A percentile compares a stretch with the other conserved stretches of the same genome.
These are phyloP conservation scores for Lathyrus tuberosus DNA, from an alignment of 306 rosid species.

Conservation along the genomic window DNA sequence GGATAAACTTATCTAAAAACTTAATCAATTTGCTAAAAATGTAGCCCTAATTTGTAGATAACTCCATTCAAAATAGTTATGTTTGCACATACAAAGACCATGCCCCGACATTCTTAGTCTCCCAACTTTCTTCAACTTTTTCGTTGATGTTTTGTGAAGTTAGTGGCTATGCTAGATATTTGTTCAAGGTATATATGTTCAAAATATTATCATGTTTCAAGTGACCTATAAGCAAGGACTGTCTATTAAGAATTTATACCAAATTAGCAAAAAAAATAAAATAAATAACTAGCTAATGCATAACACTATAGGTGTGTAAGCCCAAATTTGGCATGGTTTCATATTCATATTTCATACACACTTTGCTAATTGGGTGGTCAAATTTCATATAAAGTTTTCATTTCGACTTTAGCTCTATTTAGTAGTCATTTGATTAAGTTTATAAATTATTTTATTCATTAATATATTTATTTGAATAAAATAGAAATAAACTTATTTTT, in stretches of 20 bases:
- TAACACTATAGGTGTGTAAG: constrained; percentile 1
- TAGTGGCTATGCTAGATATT: constrained; percentile 29
- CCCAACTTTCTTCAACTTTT: constrained; percentile 31
- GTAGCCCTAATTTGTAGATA: neutral
- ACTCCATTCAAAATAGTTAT: constrained; percentile 22
- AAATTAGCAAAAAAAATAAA: neutral
- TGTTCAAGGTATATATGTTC: constrained; percentile 2
- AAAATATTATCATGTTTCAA: constrained; percentile 38
- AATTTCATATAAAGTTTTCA: neutral
- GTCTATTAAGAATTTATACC: constrained; percentile 7
- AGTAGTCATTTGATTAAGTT: neutral
- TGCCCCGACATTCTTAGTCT: constrained; percentile 22
- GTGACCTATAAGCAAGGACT: constrained; percentile 31
- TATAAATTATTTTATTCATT: neutral
- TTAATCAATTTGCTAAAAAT: constrained; percentile 1
- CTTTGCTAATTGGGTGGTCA: neutral
- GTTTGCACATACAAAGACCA: constrained; percentile 28
- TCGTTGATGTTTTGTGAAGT: constrained; percentile 22
- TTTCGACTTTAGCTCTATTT: neutral
- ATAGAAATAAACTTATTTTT: neutral
- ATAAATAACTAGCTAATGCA: neutral
- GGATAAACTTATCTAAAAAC: constrained; percentile 13
- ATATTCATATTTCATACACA: neutral
- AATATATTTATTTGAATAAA: neutral
- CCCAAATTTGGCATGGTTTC: constrained; percentile 12